Evolutionary conservation across 2,329 filamentous ascomycete genomes (phyloP).

Genomic region (Ophiostoma angusticollis): DNA sequence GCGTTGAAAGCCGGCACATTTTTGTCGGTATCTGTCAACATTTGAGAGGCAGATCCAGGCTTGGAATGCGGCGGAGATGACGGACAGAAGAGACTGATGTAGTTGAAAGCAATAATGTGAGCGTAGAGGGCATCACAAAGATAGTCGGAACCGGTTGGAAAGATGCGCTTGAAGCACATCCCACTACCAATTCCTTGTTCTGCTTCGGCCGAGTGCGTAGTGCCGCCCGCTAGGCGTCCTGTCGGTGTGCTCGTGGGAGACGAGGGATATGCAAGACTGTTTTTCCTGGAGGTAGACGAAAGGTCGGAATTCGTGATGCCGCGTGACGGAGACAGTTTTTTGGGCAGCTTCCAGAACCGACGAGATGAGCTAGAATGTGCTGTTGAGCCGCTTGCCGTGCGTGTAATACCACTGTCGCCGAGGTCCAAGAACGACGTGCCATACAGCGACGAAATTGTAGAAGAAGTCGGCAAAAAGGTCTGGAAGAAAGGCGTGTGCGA

Average conservation of each 20-base stretch:
- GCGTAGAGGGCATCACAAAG: slow-evolving; percentile 47
- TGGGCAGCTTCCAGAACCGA: slow-evolving; percentile 13
- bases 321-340: slow-evolving; percentile 3
- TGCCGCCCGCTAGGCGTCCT: not conserved
- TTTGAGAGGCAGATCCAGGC: too few species aligned
- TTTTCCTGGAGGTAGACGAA: not conserved
- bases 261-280: not conserved
- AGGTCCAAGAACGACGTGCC: not conserved
- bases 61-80: slow-evolving; percentile 12
- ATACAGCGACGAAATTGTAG: not conserved
- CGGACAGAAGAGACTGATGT: slow-evolving; percentile 29
- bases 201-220: not conserved
- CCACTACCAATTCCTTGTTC: slow-evolving; percentile 2
- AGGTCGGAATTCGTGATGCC: not conserved
- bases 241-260: slow-evolving; percentile 1
- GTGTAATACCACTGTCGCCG: not conserved
- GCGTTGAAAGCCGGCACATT: slow-evolving; percentile 11
- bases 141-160: slow-evolving; percentile 38
- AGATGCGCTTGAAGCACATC: slow-evolving; percentile 34
- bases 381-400: not conserved
- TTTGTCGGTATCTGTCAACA: too few species aligned
- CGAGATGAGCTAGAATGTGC: slow-evolving; percentile 1
- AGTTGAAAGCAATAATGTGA: slow-evolving; percentile 47
- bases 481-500: not conserved
- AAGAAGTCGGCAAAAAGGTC: slow-evolving; percentile 22